Percentiles rank a stretch among this genome's conserved stretches.
Evolutionary conservation across 2,329 filamentous ascomycete genomes (phyloP).

Genomic region (Geoglossum cookeanum): DNA sequence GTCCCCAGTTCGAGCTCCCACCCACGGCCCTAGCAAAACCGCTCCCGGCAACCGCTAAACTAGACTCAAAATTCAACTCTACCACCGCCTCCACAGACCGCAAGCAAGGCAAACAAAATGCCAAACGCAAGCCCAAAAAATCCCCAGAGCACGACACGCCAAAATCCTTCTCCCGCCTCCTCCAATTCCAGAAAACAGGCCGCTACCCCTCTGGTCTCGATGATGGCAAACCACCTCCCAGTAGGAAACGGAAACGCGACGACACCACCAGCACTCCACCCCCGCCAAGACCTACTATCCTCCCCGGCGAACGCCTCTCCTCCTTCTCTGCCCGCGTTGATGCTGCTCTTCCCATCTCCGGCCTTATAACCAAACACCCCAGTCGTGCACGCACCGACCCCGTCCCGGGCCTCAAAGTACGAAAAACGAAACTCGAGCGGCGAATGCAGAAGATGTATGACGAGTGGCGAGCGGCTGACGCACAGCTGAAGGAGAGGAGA

Average conservation of each 20-base stretch:
- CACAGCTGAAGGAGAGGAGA: slow-evolving; percentile 47
- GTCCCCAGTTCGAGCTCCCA: slow-evolving; percentile 37
- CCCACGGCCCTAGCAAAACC: slow-evolving; percentile 39
- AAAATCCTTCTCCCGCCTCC: slow-evolving; percentile 67
- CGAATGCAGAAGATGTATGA: slow-evolving; percentile 44
- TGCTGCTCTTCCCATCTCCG: slow-evolving; percentile 57
- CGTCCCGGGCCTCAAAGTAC: slow-evolving; percentile 39
- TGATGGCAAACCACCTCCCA: slow-evolving; percentile 27
- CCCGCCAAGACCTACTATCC: slow-evolving; percentile 39
- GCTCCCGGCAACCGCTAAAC: slow-evolving; percentile 31
- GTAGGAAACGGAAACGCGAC: slow-evolving; percentile 29
- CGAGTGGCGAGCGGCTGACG: slow-evolving; percentile 37
- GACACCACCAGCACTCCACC: not conserved
- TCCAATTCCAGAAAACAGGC: slow-evolving; percentile 48
- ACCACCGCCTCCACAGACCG: slow-evolving; percentile 14
- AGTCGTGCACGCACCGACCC: slow-evolving; percentile 5
- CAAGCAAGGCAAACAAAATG: slow-evolving; percentile 18
- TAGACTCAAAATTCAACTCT: not conserved
- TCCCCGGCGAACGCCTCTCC: slow-evolving; percentile 63
- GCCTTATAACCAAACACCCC: slow-evolving; percentile 32
- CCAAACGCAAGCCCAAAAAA: slow-evolving; percentile 22
- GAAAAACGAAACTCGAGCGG: slow-evolving; percentile 65
- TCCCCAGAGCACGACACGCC: slow-evolving; percentile 62
- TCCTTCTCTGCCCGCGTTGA: slow-evolving; percentile 74
- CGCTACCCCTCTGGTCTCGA: slow-evolving; percentile 49